A percentile compares a stretch with the other conserved stretches of the same genome.
phyloP scores from a whole-genome alignment of 2,329 filamentous ascomycete species.

The Peltaster fructicola region DNA sequence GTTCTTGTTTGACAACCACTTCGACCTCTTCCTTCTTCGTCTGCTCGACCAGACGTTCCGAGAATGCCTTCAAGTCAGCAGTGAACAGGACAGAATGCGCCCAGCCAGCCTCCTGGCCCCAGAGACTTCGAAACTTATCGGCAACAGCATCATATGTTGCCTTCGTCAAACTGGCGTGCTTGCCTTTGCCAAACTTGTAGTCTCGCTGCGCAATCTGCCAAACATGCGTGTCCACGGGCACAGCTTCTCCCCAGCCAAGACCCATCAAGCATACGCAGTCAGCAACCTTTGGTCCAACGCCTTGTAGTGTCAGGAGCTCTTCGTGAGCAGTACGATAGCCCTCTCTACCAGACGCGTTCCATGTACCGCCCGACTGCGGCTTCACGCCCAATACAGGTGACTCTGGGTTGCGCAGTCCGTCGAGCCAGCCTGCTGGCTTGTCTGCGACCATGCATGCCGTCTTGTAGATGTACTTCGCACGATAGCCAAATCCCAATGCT shows the following conservation, averaged over 20 bases:
- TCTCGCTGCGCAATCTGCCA: conserved; percentile 97
- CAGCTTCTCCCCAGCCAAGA: conserved; percentile 83
- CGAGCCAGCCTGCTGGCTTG: conserved; percentile 53
- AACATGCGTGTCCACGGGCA: conserved; percentile 93
- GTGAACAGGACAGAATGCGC: conserved; percentile 94
- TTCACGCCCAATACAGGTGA: conserved; percentile 40
- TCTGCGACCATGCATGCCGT: conserved; percentile 64
- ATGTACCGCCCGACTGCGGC: conserved; percentile 27
- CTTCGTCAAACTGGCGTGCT: conserved; percentile 73
- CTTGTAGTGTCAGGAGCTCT: conserved; percentile 58
- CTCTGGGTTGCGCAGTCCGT: conserved; percentile 60
- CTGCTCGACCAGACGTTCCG: conserved; percentile 41
- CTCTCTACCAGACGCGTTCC: conserved; percentile 34
- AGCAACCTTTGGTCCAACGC: conserved; percentile 90
- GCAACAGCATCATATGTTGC: conserved; percentile 77
- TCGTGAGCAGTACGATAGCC: conserved; percentile 70
- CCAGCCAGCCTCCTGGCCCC: conserved; percentile 92
- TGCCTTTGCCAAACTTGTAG: conserved; percentile 76
- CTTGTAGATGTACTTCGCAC: conserved; percentile 78
- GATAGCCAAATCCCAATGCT: conserved; percentile 79
- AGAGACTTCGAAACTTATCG: conserved; percentile 72
- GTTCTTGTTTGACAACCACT: conserved; percentile 19
- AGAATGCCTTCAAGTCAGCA: conserved; percentile 73
- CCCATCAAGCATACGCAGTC: conserved; percentile 97
- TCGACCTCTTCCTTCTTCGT: conserved; percentile 30